Base-by-base conservation (phyloP, 1,284 basidiomycete species). In the Ceratobasidium sp. region DNA sequence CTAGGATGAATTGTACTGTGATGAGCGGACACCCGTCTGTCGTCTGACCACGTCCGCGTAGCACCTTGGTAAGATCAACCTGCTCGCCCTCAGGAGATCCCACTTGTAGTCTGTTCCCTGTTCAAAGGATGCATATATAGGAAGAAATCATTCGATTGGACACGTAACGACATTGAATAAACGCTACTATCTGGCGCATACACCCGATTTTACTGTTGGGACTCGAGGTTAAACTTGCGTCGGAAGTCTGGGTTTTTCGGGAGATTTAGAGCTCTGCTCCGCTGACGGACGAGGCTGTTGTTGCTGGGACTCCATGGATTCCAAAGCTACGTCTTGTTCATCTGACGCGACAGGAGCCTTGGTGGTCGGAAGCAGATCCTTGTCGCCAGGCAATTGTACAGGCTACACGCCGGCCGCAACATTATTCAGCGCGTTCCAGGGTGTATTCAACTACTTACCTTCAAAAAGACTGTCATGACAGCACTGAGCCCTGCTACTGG, bases 401-500 rank as follows among this genome's bases (percentile, higher is more conserved):
- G 72, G 41, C 72, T 73, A 33, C 5, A 73, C 36, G 44, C 11
- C 47, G n/a, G 54, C 31, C 29, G 64, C 41, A 29, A 45, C 47
- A 45, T 36, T 45, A 45, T 45, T 29, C 15, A 54, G 36, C n/a
- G 47, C 71, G 14, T 62, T 36, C 29, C 36, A 41, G 29, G 2
- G 11, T 29, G 29, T 57, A 15, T 22, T 36, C 22, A 56, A 14
- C 15, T 41, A 48, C 72, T 56, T 27, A 73, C 72, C 60, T 62
- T 73, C 17, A 73, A 41, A 41, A 64, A 73, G 27, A 47, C 50
- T 6, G 72, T 54, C 41, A 73, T 54, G 5, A 73, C 22, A 22
- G 60, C 72, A 44, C 72, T 73, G 24, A 73, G 60, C 3, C 72
- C 72, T 27, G 72, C 72, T 33, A 73, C 51, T 4, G 72, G 72